Base-by-base conservation (phyloP, 148 eudicot genomes). In the Agrostemma githago region DNA sequence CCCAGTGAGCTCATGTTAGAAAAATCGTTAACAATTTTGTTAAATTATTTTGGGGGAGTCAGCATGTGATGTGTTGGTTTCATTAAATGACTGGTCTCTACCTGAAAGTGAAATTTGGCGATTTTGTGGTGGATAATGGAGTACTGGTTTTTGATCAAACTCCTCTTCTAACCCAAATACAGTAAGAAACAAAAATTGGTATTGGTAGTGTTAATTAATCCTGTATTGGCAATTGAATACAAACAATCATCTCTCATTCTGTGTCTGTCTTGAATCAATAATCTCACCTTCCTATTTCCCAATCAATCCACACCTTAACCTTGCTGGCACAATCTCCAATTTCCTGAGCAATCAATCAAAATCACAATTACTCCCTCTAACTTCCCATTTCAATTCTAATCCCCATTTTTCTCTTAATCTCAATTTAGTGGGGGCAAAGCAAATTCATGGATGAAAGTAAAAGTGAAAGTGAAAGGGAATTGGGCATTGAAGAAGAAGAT, bases 381-480 rank as follows among this genome's bases (percentile, higher is more conserved):
- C 15, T 10, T 41, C 5, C 37, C 19, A 39, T n/a, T 41, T 48
- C 61, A 65, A 56, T 41, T 56, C 34, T 39, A 66, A 3, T 74
- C 60, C 40, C 9, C 41, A 51, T 15, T 14, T 38, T 65, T 3
- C 4, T 8, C 14, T 39, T 41, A 76, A 26, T 48, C 54, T 8
- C 14, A 8, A 1, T 48, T 48, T 48, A 48, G 14, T 48, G 54
- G 54, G 14, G 9, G 34, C 34, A 26, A 26, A 26, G 34, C 34
- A 26, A 8, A 9, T 48, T 48, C 9, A 48, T 48, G 9, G 12
- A 9, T 0, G 4, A n/a, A 19, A 19, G 20, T n/a, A 60, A 60
- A 60, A 7, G 70, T 48, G 78, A 76, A 56, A 78, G 68, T 9
- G 84, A 78, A 37, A 74, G 42, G 68, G 78, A 78, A 70, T 16